Percentiles rank a stretch among this genome's conserved stretches.
These are phyloP conservation scores for Colletotrichum lentis DNA, from an alignment of 2,329 filamentous ascomycete species.

Conservation along the genomic window DNA sequence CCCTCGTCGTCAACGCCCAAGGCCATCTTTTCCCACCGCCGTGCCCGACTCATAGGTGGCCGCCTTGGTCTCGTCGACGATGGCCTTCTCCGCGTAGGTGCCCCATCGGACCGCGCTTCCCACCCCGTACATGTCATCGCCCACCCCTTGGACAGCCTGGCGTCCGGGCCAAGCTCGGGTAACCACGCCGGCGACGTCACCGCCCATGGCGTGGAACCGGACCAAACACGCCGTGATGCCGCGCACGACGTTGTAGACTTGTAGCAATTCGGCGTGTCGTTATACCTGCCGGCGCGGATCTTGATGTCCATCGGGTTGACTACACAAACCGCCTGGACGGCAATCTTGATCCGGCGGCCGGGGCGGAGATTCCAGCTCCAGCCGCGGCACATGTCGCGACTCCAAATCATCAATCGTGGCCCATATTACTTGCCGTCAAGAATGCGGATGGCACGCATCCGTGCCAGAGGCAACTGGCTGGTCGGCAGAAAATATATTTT, in stretches of 20 bases:
- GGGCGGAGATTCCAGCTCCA: neutral
- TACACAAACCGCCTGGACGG: neutral
- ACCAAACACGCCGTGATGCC: neutral
- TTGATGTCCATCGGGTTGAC: constrained; percentile 1
- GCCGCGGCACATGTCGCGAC: neutral
- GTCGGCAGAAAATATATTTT: neutral
- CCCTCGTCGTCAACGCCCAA: neutral
- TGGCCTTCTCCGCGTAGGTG: neutral
- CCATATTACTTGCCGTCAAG: neutral
- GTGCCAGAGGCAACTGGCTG: neutral
- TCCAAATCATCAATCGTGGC: neutral
- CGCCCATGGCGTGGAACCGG: neutral
- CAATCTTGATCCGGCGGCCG: neutral
- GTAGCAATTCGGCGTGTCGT: constrained; percentile 4
- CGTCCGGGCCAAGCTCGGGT: neutral
- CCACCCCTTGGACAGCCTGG: neutral
- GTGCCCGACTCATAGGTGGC: neutral
- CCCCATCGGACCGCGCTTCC: constrained; percentile 1
- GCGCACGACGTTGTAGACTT: neutral
- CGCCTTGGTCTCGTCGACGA: constrained; percentile 1
- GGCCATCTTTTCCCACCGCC: neutral
- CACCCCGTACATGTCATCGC: neutral
- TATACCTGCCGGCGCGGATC: neutral
- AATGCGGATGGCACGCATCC: neutral
- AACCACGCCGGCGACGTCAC: neutral